Conservation (phyloP, 345 rosid species). For the Gossypium sturtianum region DNA sequence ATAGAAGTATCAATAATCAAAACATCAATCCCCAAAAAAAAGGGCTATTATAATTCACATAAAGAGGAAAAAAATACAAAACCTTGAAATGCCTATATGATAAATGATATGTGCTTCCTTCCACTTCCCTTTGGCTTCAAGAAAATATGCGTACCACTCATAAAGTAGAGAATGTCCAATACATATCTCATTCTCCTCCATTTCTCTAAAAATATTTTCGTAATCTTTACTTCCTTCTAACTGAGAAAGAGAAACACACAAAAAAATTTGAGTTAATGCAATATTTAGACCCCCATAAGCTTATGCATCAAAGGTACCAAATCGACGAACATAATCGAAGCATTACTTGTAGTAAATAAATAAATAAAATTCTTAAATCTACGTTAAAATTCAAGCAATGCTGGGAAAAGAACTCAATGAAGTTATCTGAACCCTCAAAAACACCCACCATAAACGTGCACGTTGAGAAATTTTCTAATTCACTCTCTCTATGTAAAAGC, state of each 20-base stretch:
- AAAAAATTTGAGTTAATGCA: not conserved
- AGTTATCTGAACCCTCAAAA: not conserved
- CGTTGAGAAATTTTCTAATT: not conserved
- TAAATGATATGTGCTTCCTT: slow-evolving; percentile 55
- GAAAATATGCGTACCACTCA: slow-evolving; percentile 70
- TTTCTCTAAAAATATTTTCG: slow-evolving; percentile 47
- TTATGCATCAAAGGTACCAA: not conserved
- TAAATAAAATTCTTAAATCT: not conserved
- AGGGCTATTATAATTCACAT: not conserved
- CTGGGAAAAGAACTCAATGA: not conserved
- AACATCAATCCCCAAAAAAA: not conserved
- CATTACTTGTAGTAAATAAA: not conserved
- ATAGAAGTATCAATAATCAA: not conserved
- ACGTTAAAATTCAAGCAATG: not conserved
- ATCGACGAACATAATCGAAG: not conserved
- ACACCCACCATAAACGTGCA: not conserved
- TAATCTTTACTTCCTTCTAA: slow-evolving; percentile 56
- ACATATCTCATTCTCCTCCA: slow-evolving; percentile 53
- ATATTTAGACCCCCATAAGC: not conserved
- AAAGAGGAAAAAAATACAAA: not conserved
- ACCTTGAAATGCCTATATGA: slow-evolving; percentile 74
- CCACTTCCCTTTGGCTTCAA: slow-evolving; percentile 76
- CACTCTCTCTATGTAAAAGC: not conserved
- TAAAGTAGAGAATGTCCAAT: slow-evolving; percentile 47
- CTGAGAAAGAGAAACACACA: slow-evolving; percentile 28